Evolutionary conservation across 148 eudicot species (phyloP), one percentile per base, ranked within the genome.

Genomic region (Gaultheria prostrata): DNA sequence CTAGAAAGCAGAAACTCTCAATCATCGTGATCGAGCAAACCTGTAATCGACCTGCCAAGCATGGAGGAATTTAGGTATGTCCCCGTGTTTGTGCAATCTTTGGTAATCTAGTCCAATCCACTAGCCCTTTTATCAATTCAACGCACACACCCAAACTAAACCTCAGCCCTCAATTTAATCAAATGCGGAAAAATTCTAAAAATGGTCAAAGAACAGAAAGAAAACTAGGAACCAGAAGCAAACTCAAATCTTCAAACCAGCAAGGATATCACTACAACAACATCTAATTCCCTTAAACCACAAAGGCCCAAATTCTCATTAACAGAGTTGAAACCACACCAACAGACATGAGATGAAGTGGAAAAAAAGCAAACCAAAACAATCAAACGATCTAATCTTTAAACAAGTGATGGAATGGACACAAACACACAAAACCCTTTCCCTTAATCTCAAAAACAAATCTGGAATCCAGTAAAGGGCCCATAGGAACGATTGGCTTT

Each of bases 361-460:
- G 57, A 18, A 83, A 46, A 39, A 1, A 32, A 39, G 3, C 43
- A 20, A 35, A 1, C 56, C 71, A 28, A 50, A 48, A 48, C 18
- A 24, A 35, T 13, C 15, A 3, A 54, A 54, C 57, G 3, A 54
- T 54, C 17, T 21, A 30, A 33, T 4, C 18, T 33, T 78, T 54
- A 69, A 30, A 51, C 43, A 63, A 74, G 11, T 59, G 80, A 78
- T 77, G 39, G 28, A 81, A 78, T 83, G 48, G 59, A 81, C 73
- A 72, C n/a, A 70, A 24, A 72, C 71, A 70, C 80, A 51, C 73
- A 69, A 78, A 49, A 43, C 74, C 83, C 48, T 54, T 21, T 51
- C 53, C 79, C 33, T 4, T 48, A 88, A 83, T 77, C 89, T 53
- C 48, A 83, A 83, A 20, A 82, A 45, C 76, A 50, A 82, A 77